Evolutionary conservation across 2,329 filamentous ascomycete genomes (phyloP), one percentile per base, ranked within the genome.

Genomic region (Knufia fluminis): DNA sequence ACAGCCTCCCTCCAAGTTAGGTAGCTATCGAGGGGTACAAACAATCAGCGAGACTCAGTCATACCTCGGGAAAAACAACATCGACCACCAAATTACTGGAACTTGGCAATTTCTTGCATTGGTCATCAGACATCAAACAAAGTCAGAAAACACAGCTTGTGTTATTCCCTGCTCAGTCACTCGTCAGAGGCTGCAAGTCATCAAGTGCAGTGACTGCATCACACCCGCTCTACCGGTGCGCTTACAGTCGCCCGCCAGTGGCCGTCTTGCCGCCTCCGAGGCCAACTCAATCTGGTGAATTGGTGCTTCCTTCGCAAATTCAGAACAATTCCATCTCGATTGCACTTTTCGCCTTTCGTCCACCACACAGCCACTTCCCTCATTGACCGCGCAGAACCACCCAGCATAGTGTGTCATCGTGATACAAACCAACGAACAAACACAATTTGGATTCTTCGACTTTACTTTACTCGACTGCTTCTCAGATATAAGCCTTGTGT

Each of bases 331-430:
- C 23, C 20, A n/a, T 26, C 31, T 48, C 44, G 23, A 48, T 40
- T 23, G 19, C 22, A 31, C 20, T 10, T 48, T 48, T 32, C 17
- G 45, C 35, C 33, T 19, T 38, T 40, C 16, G 28, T 23, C 45
- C 12, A 7, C 22, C 14, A 28, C 45, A 40, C 45, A 48, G 45
- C 45, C 45, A 48, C 45, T 26, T 26, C 17, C n/a, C 12, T 3
- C 14, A 9, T 19, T n/a, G 24, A 4, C 42, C 17, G 24, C 42
- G 33, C 40, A n/a, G 32, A 46, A 36, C 12, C 31, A 46, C 19
- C 42, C 19, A 46, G 43, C 43, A 36, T 17, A 23, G 19, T 36
- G 42, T 45, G 43, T 46, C 43, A 46, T 38, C 43, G n/a, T 35
- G 19, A 16, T 12, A n/a, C 31, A 36, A 35, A 36, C 3, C 20